phyloP scores from a whole-genome alignment of 2,329 filamentous ascomycete species.

The Ophiostoma pallidulum region DNA sequence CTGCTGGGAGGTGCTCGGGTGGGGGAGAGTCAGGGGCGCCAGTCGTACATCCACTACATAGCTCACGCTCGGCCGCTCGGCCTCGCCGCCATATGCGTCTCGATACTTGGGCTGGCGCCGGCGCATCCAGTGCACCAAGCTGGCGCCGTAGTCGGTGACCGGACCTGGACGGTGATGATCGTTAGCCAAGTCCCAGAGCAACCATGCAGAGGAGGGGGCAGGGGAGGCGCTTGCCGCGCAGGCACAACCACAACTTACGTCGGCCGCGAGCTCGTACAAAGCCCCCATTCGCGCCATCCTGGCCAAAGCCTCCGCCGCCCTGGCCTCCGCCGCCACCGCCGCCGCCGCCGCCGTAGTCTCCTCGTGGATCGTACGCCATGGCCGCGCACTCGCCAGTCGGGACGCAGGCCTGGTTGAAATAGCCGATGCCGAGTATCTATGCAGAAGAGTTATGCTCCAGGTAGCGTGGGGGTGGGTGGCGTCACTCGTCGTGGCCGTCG shows the following conservation, averaged over 20 bases:
- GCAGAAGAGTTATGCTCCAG: not conserved
- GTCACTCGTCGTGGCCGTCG: not conserved
- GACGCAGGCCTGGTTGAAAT: not conserved
- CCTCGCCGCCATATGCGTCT: conserved; percentile 60
- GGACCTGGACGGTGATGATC: conserved; percentile 48
- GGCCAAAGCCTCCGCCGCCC: conserved; percentile 3
- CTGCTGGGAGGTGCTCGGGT: too few species aligned
- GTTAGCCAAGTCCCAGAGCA: too few species aligned
- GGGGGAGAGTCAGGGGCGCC: rapidly evolving
- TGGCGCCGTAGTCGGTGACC: conserved; percentile 87
- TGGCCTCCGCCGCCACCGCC: conserved; percentile 13
- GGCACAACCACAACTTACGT: conserved; percentile 12
- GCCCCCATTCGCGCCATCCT: conserved; percentile 6
- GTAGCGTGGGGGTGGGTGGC: not conserved
- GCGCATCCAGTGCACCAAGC: conserved; percentile 84
- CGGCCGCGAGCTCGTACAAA: conserved; percentile 17
- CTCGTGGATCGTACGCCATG: conserved; percentile 19
- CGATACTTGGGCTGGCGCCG: conserved; percentile 69
- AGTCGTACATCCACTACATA: conserved; percentile 74
- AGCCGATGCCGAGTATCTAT: not conserved
- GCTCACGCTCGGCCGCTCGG: conserved; percentile 76
- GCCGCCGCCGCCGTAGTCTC: conserved; percentile 14
- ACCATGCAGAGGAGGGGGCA: too few species aligned
- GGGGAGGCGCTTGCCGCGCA: too few species aligned
- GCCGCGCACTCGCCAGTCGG: conserved; percentile 9